Conservation (phyloP, 768 basidiomycete genomes). For the Mycena leptocephala region DNA sequence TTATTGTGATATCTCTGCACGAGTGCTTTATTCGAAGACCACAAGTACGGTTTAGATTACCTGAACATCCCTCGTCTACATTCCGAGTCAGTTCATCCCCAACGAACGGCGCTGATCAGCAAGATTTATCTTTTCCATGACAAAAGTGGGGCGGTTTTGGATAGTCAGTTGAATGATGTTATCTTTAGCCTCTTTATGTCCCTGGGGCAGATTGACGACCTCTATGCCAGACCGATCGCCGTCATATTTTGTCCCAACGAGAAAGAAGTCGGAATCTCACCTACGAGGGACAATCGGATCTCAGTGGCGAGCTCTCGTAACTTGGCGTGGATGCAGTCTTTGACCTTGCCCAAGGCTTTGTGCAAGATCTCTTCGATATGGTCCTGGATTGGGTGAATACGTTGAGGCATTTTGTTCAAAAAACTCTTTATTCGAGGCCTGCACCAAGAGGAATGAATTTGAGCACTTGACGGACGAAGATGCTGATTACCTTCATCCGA, state of each 20-base stretch:
- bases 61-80: too few species aligned
- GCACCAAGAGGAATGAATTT: neutral
- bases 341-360: neutral
- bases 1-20: neutral
- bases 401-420: neutral
- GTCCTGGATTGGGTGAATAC: neutral
- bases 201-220: neutral
- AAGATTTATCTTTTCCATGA: neutral
- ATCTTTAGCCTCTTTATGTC: neutral
- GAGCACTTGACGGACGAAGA: neutral
- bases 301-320: neutral
- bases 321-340: neutral
- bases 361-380: neutral
- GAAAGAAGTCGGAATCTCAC: neutral
- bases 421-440: neutral
- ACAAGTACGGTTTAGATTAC: too few species aligned
- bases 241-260: neutral
- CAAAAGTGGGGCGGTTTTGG: neutral
- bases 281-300: neutral
- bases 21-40: neutral
- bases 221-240: neutral
- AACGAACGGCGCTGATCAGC: neutral
- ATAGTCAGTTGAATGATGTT: neutral
- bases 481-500: slow-evolving; percentile 2
- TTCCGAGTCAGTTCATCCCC: neutral